Evolutionary conservation across 352 stramenopile species (phyloP), one percentile per base, ranked within the genome.

Genomic region (Pythium scleroteichum): DNA sequence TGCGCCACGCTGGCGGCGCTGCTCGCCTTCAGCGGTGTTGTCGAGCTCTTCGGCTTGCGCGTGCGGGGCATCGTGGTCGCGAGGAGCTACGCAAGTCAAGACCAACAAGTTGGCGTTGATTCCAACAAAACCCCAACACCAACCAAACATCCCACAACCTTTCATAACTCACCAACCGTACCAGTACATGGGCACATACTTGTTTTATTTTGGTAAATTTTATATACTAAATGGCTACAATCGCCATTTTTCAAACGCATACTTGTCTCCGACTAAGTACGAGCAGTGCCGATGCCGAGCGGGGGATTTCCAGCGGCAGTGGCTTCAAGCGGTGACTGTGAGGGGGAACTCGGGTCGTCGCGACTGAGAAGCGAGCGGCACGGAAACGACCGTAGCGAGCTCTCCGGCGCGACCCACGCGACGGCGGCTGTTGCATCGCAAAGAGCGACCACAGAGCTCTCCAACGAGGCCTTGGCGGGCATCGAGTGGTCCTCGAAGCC

Each of bases 21-120:
- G 57, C 63, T 71, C 32, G 63, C 63, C 63, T 71, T 71, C 13
- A 71, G 52, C 40, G 63, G 63, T 50, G 63, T n/a, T n/a, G n/a
- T 45, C 39, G 51, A 47, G 32, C 49, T 59, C 46, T 60, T 60
- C 17, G 41, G 35, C 41, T 63, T 65, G 26, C 54, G 48, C 52
- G 52, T 44, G 33, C 62, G 53, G 19, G 62, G 55, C 62, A 70
- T 70, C 38, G n/a, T 46, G 35, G 24, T 50, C 0, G 38, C 38
- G 38, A 20, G 17, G 41, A 38, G 17, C 33, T 35, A 44, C 19
- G 27, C 35, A 38, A 14, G 33, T 35, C 22, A 33, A n/a, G 51
- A 58, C 40, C 58, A 53, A 39, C 16, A 17, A 14, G n/a, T 44
- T 23, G 50, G 4, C 46, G 32, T 32, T 32, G n/a, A 22, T 23